Base-by-base conservation (phyloP, 768 basidiomycete genomes). In the Serendipita indica region DNA sequence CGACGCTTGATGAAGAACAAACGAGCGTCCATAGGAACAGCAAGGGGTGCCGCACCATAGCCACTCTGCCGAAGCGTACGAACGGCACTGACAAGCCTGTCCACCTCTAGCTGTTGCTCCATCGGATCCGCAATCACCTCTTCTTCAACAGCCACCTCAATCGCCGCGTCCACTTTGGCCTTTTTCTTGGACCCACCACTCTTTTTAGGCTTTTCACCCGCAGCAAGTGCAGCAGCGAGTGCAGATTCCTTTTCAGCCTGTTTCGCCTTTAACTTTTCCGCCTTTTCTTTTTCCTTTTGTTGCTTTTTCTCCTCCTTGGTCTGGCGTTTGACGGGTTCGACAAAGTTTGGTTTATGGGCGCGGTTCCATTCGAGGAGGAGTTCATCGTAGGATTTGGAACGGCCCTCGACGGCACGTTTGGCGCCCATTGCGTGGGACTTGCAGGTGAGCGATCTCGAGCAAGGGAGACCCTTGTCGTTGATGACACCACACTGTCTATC, bases 351-450 rank as follows among this genome's bases (percentile, higher is more conserved):
- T 62, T 91, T 89, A 66, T 89, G 77, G 25, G 79, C 83, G 33
- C 87, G 82, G 65, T 90, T 85, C 90, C 90, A 98, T 57, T 97
- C 93, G 25, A 89, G 76, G 16, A 93, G 77, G 2, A 99, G 78
- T 39, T 84, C 84, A 66, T 96, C 92, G 67, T 90, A 98, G 4
- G 72, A 69, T 57, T 84, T 78, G 0, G 88, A 86, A 3, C 94
- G 88, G 33, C 89, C 89, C 62, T 79, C 78, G 1, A 99, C 93
- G 6, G 86, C 81, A 16, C 94, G 86, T 70, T 99, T 99, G 10
- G 90, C 87, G 13, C 90, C 90, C 84, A 99, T 94, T 1, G 89
- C 86, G 68, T 99, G 94, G 3, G 94, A 90, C 71, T 99, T 99
- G 75, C 94, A 99, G 0, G 94, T 97, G 34, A 99, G 78, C 4